Evolutionary conservation across 2,329 filamentous ascomycete species (phyloP).

Genomic region (Magnaporthiopsis incrustans): DNA sequence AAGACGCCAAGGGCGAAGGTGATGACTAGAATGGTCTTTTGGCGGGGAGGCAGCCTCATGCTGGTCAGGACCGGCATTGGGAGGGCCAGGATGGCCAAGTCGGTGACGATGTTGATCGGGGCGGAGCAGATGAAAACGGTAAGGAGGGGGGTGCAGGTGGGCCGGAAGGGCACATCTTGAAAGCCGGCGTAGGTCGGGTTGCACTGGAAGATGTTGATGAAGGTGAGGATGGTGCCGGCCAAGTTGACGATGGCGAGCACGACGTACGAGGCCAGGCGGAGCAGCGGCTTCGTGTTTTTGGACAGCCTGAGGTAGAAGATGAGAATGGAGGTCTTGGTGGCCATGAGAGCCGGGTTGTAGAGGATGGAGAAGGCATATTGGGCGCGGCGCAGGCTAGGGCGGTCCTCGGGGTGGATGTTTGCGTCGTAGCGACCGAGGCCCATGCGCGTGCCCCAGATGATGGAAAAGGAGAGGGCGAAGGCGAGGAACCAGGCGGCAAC

Average conservation of each 20-base stretch:
- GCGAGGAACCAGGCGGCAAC: slow-evolving; percentile 68
- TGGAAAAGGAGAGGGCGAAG: slow-evolving; percentile 58
- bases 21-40: slow-evolving; percentile 79
- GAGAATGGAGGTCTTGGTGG: slow-evolving; percentile 85
- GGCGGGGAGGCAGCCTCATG: slow-evolving; percentile 75
- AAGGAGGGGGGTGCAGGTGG: slow-evolving; percentile 56
- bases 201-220: slow-evolving; percentile 75
- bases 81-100: slow-evolving; percentile 77
- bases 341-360: slow-evolving; percentile 81
- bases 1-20: slow-evolving; percentile 86
- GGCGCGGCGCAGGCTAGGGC: slow-evolving; percentile 43
- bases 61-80: slow-evolving; percentile 82
- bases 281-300: slow-evolving; percentile 65
- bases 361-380: slow-evolving; percentile 60
- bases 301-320: slow-evolving; percentile 83
- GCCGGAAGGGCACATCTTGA: slow-evolving; percentile 40
- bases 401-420: slow-evolving; percentile 45
- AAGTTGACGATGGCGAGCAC: slow-evolving; percentile 72
- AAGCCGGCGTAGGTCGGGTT: slow-evolving; percentile 65
- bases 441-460: slow-evolving; percentile 53
- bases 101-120: slow-evolving; percentile 86
- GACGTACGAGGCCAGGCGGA: slow-evolving; percentile 74
- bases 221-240: slow-evolving; percentile 69
- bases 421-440: slow-evolving; percentile 62
- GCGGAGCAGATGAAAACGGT: slow-evolving; percentile 66